Evolutionary conservation across 352 stramenopile genomes (phyloP), one percentile per base, ranked within the genome.

Genomic region (Albugo laibachii): DNA sequence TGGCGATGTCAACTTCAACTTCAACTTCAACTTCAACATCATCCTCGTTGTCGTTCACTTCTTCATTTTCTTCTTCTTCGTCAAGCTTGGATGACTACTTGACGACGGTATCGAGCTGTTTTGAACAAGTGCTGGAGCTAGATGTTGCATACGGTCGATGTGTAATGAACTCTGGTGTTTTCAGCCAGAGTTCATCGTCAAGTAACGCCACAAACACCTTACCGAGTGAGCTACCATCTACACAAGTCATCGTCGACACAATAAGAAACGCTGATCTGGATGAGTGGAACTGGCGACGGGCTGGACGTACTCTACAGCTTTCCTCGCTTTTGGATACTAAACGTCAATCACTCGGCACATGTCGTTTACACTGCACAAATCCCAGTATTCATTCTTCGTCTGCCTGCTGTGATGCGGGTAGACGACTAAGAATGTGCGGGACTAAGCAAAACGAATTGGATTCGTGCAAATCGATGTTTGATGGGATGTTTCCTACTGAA

Each of bases 111-210:
- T 43, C 38, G 16, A 19, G 3, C 8, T 43, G 38, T 43, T 10
- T 43, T 8, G 20, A 24, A 19, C 3, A 43, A 43, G 38, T 24
- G 38, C 38, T 19, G 3, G 38, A 43, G 8, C 16, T 58, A 15
- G 69, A 82, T 48, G 51, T 53, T 42, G 37, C 55, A 31, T 82
- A 82, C 50, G 62, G 62, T 31, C 44, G 65, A 31, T 82, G 69
- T 54, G 48, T 79, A 49, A 79, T 79, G 65, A 82, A 82, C 54
- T 67, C 66, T 18, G 69, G 69, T 34, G 60, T 82, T 43, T 78
- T 82, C 47, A 31, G 24, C 24, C 24, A 31, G 8, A 31, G 24
- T 31, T 3, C 8, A 31, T 31, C 24, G 24, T 8, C 8, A 8
- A 31, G 8, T 3, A 31, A 31, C 8, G 24, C 24, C 3, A 31